Conservation (phyloP, 2,329 filamentous ascomycete species). For the Ceratocystis eucalypticola region DNA sequence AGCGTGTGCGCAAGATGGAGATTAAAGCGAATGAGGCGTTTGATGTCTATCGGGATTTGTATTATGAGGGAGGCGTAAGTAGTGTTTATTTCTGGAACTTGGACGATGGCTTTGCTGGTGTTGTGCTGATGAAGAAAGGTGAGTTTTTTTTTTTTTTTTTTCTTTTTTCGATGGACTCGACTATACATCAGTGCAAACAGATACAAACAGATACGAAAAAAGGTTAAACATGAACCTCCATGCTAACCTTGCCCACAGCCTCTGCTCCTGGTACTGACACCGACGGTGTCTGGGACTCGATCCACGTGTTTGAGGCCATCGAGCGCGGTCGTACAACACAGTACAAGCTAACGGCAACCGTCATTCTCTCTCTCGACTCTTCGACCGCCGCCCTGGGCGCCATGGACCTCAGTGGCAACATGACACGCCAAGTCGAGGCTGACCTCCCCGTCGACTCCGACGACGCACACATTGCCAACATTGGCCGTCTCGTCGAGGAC, state of each 20-base stretch:
- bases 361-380: conserved; percentile 74
- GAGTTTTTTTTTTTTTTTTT: conserved; percentile 25
- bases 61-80: conserved; percentile 90
- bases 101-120: conserved; percentile 93
- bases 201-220: neutral
- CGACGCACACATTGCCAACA: conserved; percentile 87
- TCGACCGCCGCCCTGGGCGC: conserved; percentile 50
- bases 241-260: conserved; percentile 33
- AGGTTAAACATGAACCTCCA: too few species aligned
- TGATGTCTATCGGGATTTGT: conserved; percentile 91
- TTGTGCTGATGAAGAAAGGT: conserved; percentile 92
- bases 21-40: conserved; percentile 89
- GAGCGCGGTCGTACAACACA: conserved; percentile 84
- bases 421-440: conserved; percentile 91
- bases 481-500: conserved; percentile 87
- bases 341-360: conserved; percentile 95
- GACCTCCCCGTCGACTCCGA: conserved; percentile 83
- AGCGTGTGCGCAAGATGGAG: conserved; percentile 87
- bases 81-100: conserved; percentile 98
- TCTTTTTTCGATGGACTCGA: neutral
- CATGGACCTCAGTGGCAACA: conserved; percentile 90
- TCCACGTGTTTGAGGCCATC: conserved; percentile 94
- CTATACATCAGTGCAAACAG: neutral
- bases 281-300: conserved; percentile 88
- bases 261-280: conserved; percentile 51